These are phyloP conservation scores for Pisolithus albus DNA, from an alignment of 768 basidiomycete species.

Conservation along the genomic window DNA sequence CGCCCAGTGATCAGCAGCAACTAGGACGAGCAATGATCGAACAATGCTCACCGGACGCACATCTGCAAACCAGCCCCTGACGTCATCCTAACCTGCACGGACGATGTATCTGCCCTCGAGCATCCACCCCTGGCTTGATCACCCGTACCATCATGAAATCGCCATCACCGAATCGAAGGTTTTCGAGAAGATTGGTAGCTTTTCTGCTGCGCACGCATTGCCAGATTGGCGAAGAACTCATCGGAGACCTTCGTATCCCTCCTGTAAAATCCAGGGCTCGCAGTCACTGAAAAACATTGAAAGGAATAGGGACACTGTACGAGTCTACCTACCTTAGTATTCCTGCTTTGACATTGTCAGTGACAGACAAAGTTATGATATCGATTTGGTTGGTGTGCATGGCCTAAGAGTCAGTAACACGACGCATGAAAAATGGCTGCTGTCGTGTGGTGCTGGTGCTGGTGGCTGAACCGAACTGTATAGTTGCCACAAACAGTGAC, in stretches of 20 bases:
- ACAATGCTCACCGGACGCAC: conserved; percentile 34
- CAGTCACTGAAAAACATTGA: conserved; percentile 59
- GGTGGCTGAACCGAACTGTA: too few relatives aligned
- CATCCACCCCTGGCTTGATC: conserved; percentile 61
- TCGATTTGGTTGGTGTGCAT: too few relatives aligned
- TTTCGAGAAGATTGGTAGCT: conserved; percentile 46
- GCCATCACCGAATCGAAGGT: conserved; percentile 80
- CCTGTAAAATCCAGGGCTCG: conserved; percentile 92
- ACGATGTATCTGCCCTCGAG: conserved; percentile 92
- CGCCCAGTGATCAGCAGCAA: conserved; percentile 48
- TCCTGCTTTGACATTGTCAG: conserved; percentile 53
- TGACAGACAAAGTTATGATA: too few relatives aligned
- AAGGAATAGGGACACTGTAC: not conserved
- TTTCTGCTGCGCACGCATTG: conserved; percentile 15
- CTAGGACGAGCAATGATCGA: too few relatives aligned
- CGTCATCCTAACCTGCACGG: conserved; percentile 96
- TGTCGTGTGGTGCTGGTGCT: too few relatives aligned
- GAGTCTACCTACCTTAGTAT: conserved; percentile 67
- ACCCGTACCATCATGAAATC: conserved; percentile 73
- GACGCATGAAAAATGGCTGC: too few relatives aligned
- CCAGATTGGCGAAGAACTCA: conserved; percentile 26
- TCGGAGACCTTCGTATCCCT: conserved; percentile 91
- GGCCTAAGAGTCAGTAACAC: too few relatives aligned
- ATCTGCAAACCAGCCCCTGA: conserved; percentile 89
- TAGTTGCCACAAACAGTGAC: too few relatives aligned